Evolutionary conservation across 2,329 filamentous ascomycete genomes (phyloP), one percentile per base, ranked within the genome.

Genomic region (Botrytis porri): DNA sequence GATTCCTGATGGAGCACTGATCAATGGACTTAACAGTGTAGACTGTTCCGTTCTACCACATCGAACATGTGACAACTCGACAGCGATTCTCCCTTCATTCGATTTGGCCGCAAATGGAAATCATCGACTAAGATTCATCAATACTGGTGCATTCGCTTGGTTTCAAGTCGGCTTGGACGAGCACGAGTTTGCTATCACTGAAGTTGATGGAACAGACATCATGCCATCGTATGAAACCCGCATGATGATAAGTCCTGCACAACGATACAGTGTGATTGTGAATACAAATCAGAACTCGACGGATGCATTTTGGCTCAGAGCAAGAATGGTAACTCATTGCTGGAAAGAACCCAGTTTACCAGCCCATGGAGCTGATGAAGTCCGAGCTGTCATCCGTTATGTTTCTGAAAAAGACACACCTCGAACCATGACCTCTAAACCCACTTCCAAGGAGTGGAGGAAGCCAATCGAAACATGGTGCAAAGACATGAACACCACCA

Each of bases 101-200:
- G 81, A 84, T 32, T 81, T 90, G 7, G 79, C 85, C n/a, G 84
- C 86, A 2, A 86, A 87, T 2, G 85, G 86, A 67, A 86, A 85
- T 1, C 92, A 94, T 76, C 86, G 90, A 61, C 82, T 94, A 66
- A 88, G 91, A 22, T 85, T 94, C 75, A 84, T 92, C 75, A 93
- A 94, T 75, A 87, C 90, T 14, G 92, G 89, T 18, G 90, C 89
- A 0, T 92, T 93, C 78, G 90, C 90, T 2, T 89, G 89, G 78
- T 92, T 93, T 75, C 91, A 93, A 78, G 85, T 94, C 41, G 89
- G 88, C 78, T 84, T 93, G 63, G 92, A 94, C 75, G 87, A 88
- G 67, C 92, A 93, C 76, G 83, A 83, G 18, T 89, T 92, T 80
- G 84, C 83, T 48, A 83, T 94, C 63, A 88, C 91, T 16, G 92